These are phyloP conservation scores for Gloeostereum incarnatum DNA, from an alignment of 768 basidiomycete species.

Conservation along the genomic window DNA sequence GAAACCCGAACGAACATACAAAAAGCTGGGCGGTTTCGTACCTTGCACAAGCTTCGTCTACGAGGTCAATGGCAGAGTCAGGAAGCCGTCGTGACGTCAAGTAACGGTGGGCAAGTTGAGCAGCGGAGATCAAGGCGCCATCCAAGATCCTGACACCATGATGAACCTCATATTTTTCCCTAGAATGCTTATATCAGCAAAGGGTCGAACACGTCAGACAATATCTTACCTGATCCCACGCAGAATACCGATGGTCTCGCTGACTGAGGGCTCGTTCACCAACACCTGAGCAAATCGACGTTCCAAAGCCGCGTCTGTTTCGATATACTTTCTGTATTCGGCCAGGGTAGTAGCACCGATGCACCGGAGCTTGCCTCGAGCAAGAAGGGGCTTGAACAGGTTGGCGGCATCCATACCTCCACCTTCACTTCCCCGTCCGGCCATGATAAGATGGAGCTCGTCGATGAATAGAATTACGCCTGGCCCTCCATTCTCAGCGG, in stretches of 20 bases:
- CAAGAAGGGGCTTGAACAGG: constrained; percentile 86
- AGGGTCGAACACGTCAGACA: constrained; percentile 48
- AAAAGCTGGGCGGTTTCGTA: too few relatives aligned
- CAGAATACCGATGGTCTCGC: constrained; percentile 88
- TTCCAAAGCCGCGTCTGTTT: constrained; percentile 86
- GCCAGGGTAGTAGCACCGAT: constrained; percentile 91
- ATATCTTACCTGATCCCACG: constrained; percentile 94
- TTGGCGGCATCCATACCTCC: constrained; percentile 94
- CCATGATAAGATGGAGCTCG: constrained; percentile 92
- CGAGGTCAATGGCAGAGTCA: constrained; percentile 84
- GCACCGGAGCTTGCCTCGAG: constrained; percentile 46
- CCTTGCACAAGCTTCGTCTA: constrained; percentile 91
- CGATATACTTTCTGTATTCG: constrained; percentile 90
- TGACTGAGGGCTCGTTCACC: constrained; percentile 83
- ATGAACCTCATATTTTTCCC: constrained; percentile 90
- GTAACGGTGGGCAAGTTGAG: constrained; percentile 89
- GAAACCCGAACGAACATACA: not conserved
- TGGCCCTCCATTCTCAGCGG: constrained; percentile 61
- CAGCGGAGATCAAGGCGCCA: constrained; percentile 80
- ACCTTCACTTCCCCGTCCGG: constrained; percentile 71
- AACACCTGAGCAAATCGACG: constrained; percentile 90
- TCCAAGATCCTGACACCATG: constrained; percentile 89
- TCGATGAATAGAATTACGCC: constrained; percentile 93
- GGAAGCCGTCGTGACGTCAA: constrained; percentile 74
- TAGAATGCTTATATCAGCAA: not conserved